Percentiles rank a stretch among this genome's conserved stretches.
These are phyloP conservation scores for Nicotiana knightiana DNA, from an alignment of 257 asterid genomes.

Conservation along the genomic window DNA sequence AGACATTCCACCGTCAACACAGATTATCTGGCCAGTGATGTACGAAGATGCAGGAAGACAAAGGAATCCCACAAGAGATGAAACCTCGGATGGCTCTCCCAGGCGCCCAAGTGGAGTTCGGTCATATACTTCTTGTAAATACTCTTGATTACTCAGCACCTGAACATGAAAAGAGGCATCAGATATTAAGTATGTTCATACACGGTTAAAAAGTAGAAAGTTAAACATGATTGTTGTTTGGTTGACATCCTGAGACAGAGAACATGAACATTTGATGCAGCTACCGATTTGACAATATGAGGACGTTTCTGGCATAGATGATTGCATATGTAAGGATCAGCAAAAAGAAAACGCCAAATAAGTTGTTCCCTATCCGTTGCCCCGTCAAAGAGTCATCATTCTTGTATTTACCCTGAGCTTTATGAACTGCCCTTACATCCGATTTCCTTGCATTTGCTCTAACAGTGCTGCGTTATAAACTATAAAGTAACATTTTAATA, in stretches of 20 bases:
- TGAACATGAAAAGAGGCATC: conserved; percentile 8
- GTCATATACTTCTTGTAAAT: conserved; percentile 46
- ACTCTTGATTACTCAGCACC: conserved; percentile 44
- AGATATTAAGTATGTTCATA: background rate
- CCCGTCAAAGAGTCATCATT: background rate
- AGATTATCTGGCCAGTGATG: conserved; percentile 59
- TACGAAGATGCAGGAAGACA: conserved; percentile 68
- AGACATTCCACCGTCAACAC: conserved; percentile 69
- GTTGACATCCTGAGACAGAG: background rate
- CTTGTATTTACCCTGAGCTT: background rate
- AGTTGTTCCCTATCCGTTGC: background rate
- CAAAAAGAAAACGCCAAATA: background rate
- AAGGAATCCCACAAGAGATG: conserved; percentile 62
- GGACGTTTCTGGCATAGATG: background rate
- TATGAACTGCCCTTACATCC: background rate
- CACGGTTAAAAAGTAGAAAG: background rate
- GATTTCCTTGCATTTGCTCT: background rate
- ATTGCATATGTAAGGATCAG: background rate
- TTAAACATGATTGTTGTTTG: background rate
- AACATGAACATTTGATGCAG: background rate
- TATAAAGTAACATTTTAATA: background rate
- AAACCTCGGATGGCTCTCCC: conserved; percentile 64
- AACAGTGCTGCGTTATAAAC: background rate
- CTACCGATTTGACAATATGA: background rate
- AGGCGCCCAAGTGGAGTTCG: conserved; percentile 62